Evolutionary conservation across 2,329 filamentous ascomycete genomes (phyloP), one percentile per base, ranked within the genome.

Genomic region (Aureobasidium mangrovei): DNA sequence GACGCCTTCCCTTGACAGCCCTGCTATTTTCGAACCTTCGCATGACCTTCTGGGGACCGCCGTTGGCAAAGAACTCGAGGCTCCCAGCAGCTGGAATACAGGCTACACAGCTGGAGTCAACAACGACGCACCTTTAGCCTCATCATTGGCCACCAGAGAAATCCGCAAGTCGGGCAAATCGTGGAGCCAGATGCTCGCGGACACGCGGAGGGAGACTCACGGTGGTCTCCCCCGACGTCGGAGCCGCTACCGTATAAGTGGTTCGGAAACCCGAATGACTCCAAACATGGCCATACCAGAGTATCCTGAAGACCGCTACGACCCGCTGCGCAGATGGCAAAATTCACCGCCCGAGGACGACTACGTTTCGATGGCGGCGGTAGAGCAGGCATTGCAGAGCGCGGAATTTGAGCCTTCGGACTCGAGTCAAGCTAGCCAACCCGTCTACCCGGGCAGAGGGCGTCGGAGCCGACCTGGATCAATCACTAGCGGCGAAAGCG

Each of bases 321-420:
- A 55, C 12, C 53, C 53, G 4, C 71, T 86, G 61, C 40, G 85
- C 69, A 73, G 83, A 76, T 86, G 82, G 81, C 79, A 84, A 64
- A 74, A 82, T 65, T 84, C 81, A 59, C 83, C 83, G 33, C 83
- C 83, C 44, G 82, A 85, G 69, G 76, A 85, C 74, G 83, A 85
- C 76, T 79, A 82, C 61, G 83, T 82, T 57, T 75, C 79, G 6
- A 73, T 83, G 56, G 78, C 75, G 38, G 82, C 80, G 72, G 85
- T 86, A 71, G 77, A 77, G 46, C 74, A 80, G 64, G 82, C 82
- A 61, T 74, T 85, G 41, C 31, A 53, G 31, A 53, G 41, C 26
- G 40, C 26, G 5, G 49, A 53, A 10, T 53, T 44, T 1, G 39
- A 53, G 5, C 10, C 10, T 6, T 4, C 38, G 9, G 49, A 53